These are phyloP conservation scores for Lachnellula arida DNA, from an alignment of 2,329 filamentous ascomycete genomes.

Conservation along the genomic window DNA sequence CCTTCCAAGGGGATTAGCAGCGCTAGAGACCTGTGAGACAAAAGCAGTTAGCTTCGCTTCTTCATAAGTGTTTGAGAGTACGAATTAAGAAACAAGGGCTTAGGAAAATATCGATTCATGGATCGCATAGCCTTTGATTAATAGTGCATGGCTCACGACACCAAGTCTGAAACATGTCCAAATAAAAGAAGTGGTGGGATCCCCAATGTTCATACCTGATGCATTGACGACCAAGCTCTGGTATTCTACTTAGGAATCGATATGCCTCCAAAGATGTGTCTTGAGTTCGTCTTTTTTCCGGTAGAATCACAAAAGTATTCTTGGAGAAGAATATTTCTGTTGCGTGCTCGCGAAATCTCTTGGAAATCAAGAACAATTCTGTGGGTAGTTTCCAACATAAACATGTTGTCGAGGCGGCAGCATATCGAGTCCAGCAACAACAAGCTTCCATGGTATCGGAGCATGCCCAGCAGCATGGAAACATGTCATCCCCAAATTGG, in stretches of 20 bases:
- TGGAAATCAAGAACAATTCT: background rate
- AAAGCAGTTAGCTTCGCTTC: background rate
- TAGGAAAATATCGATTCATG: too few species aligned
- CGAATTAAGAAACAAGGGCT: too few species aligned
- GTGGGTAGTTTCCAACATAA: background rate
- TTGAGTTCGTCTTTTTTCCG: background rate
- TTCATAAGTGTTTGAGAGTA: too few species aligned
- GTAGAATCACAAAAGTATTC: background rate
- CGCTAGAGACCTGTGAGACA: background rate
- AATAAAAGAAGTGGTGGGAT: too few species aligned
- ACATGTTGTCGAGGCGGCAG: background rate
- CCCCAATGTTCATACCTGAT: too few species aligned
- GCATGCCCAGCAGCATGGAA: background rate
- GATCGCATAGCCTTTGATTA: too few species aligned
- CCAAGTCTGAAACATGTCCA: too few species aligned
- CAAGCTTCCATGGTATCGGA: background rate
- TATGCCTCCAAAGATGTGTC: background rate
- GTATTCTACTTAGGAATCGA: background rate
- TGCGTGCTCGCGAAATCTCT: background rate
- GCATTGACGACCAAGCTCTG: too few species aligned
- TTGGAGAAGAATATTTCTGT: background rate
- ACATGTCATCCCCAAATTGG: background rate
- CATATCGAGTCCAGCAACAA: background rate
- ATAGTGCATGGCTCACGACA: too few species aligned
- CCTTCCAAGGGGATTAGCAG: background rate